Evolutionary conservation across 2,329 filamentous ascomycete species (phyloP).

Genomic region (Colletotrichum shisoi): DNA sequence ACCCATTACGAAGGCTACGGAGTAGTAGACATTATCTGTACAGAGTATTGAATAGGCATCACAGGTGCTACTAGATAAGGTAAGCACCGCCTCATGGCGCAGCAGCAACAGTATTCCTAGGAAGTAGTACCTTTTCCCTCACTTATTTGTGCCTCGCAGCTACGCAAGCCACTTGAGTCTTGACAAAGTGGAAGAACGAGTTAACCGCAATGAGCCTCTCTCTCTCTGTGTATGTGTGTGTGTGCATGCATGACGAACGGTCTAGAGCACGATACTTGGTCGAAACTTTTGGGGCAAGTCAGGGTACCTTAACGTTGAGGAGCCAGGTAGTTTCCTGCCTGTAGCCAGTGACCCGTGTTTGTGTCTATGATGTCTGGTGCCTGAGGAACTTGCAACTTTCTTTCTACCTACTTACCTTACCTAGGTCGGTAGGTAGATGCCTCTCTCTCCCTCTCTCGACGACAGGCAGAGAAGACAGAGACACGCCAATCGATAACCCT

Average conservation of each 20-base stretch:
- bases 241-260: conserved; percentile 10
- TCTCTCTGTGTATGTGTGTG: background rate
- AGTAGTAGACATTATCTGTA: too few species aligned
- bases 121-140: too few species aligned
- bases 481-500: conserved; percentile 4
- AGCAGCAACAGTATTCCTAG: too few species aligned
- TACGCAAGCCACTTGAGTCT: too few species aligned
- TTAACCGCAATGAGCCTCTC: background rate
- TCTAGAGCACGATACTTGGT: background rate
- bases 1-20: background rate
- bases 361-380: background rate
- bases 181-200: conserved; percentile 2
- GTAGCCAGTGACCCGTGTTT: background rate
- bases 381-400: background rate
- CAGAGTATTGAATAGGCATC: too few species aligned
- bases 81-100: too few species aligned
- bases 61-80: too few species aligned
- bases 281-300: background rate
- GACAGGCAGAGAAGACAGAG: background rate
- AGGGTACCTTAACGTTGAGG: background rate
- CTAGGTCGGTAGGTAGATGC: too few species aligned
- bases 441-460: too few species aligned
- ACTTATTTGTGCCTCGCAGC: too few species aligned
- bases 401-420: too few species aligned
- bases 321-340: background rate